phyloP scores from a whole-genome alignment of 352 stramenopile species.

The Aphanomyces cochlioides region DNA sequence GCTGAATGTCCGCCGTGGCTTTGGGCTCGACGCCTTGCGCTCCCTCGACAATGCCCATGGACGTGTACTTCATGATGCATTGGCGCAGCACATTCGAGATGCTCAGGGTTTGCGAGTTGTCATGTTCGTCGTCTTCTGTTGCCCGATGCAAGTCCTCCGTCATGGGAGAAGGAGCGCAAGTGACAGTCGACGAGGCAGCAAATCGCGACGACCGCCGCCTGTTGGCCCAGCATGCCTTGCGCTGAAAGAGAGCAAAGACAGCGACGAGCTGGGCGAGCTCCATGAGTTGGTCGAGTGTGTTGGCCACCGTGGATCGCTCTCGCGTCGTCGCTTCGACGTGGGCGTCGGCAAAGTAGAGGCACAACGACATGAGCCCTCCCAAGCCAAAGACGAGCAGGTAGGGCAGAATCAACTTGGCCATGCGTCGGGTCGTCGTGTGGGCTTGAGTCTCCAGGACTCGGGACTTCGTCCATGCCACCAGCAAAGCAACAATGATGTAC shows the following conservation, averaged over 20 bases:
- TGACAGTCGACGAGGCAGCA: neutral
- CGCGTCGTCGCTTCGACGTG: slow-evolving; percentile 20
- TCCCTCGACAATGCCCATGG: slow-evolving; percentile 73
- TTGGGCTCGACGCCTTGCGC: slow-evolving; percentile 34
- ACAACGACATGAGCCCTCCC: slow-evolving; percentile 48
- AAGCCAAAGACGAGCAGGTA: slow-evolving; percentile 65
- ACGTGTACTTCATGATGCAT: slow-evolving; percentile 86
- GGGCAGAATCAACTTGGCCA: slow-evolving; percentile 81
- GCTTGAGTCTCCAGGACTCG: slow-evolving; percentile 69
- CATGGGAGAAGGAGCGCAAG: slow-evolving; percentile 25
- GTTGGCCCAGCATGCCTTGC: slow-evolving; percentile 43
- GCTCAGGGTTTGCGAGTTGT: slow-evolving; percentile 45
- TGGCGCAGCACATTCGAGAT: slow-evolving; percentile 77
- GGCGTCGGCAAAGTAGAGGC: slow-evolving; percentile 53
- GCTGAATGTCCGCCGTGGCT: slow-evolving; percentile 40
- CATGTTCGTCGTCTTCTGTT: slow-evolving; percentile 6
- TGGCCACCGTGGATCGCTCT: slow-evolving; percentile 43
- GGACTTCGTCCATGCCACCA: slow-evolving; percentile 64
- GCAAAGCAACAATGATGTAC: slow-evolving; percentile 57
- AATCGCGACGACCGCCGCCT: neutral
- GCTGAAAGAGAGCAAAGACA: slow-evolving; percentile 72
- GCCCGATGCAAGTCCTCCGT: slow-evolving; percentile 27
- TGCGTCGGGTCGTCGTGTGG: slow-evolving; percentile 67
- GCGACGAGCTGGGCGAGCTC: slow-evolving; percentile 63
- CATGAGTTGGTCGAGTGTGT: slow-evolving; percentile 66